Evolutionary conservation across 495 filamentous ascomycete genomes (phyloP).

Genomic region (Cetradonia linearis): DNA sequence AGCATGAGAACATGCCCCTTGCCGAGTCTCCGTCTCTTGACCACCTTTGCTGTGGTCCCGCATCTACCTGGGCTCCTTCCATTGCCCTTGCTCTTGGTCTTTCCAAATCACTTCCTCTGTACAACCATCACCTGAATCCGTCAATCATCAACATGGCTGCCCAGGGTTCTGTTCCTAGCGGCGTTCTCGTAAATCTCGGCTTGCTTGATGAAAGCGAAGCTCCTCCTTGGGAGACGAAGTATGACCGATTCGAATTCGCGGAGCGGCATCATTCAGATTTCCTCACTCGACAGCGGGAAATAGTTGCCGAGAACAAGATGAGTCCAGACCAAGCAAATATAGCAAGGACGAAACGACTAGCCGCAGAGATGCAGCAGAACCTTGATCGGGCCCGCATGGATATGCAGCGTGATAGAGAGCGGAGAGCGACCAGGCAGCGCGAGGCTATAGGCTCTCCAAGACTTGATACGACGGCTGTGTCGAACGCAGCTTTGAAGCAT

Average conservation of each 20-base stretch:
- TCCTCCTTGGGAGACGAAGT: constrained; percentile 46
- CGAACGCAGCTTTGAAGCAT: constrained; percentile 39
- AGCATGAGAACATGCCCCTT: constrained; percentile 11
- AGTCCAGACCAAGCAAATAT: constrained; percentile 36
- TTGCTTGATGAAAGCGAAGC: constrained; percentile 42
- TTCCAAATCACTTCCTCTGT: constrained; percentile 14
- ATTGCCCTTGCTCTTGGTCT: constrained; percentile 12
- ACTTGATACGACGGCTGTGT: constrained; percentile 43
- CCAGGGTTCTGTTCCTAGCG: constrained; percentile 43
- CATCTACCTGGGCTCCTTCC: neutral
- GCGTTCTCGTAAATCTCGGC: constrained; percentile 46
- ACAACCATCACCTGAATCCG: constrained; percentile 1
- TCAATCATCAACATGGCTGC: constrained; percentile 7
- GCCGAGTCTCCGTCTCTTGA: neutral
- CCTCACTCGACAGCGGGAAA: constrained; percentile 35
- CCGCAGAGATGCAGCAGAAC: constrained; percentile 16
- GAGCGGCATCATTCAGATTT: constrained; percentile 27
- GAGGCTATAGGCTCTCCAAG: constrained; percentile 50
- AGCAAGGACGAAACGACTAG: constrained; percentile 24
- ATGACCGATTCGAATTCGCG: constrained; percentile 28
- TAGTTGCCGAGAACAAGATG: constrained; percentile 38
- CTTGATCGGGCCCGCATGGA: constrained; percentile 27
- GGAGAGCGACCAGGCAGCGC: constrained; percentile 34
- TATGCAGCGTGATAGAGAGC: constrained; percentile 29
- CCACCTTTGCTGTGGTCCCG: neutral